Base-by-base conservation (phyloP, 305 asterid species). In the Ruellia speciosa region DNA sequence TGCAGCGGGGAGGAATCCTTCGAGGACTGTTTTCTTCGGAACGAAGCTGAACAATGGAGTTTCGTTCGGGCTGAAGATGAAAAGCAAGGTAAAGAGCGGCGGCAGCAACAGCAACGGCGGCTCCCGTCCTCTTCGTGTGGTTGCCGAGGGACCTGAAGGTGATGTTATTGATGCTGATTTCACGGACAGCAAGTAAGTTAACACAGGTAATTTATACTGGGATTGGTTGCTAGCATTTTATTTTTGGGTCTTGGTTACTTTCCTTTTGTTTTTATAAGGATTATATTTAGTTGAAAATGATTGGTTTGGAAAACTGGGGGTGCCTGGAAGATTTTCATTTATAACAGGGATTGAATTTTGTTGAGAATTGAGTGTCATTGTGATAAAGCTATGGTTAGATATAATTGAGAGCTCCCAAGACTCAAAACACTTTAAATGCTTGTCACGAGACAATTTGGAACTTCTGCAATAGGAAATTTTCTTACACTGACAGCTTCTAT, bases 91-190 rank as follows among this genome's bases (percentile, higher is more conserved):
- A 3, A 47, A 58, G n/a, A 50, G 70, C 56, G 68, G 64, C 28
- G 40, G n/a, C n/a, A n/a, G n/a, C n/a, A n/a, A n/a, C n/a, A n/a
- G n/a, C n/a, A n/a, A n/a, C n/a, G n/a, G 67, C 9, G 63, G 76
- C 4, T 59, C 62, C 59, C 18, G 68, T 16, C 24, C 78, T n/a
- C 51, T 89, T 14, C 92, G 94, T 0, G 86, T 86, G 0, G 95
- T 84, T 34, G 88, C 95, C 51, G 97, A 89, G 68, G 98, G 98
- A 54, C 76, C 89, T 2, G 93, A 83, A 15, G 96, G 88, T 4
- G 96, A 88, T 56, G 96, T 90, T 59, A 90, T 90, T 10, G 98
- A 90, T 84, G 96, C 98, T 3, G 98, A 90, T 70, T 90, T 90
- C 76, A 79, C 93, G 10, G 98, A 90, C 73, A 85, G 94, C 87